Conservation (phyloP, 495 filamentous ascomycete species). For the Clohesyomyces aquaticus region DNA sequence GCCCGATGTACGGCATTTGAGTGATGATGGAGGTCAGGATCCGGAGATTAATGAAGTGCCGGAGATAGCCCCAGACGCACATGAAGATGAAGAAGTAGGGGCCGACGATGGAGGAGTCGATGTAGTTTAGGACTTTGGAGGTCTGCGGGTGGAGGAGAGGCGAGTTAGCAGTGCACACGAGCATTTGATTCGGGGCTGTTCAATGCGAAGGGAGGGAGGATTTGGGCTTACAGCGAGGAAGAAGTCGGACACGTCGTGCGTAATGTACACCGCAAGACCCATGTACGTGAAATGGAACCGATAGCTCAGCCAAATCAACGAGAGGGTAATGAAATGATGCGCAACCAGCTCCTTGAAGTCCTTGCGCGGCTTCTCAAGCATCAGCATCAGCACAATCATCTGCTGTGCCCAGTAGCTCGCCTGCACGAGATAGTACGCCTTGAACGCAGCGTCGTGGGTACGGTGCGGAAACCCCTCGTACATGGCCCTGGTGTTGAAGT, state of each 20-base stretch:
- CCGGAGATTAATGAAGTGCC: constrained; percentile 86
- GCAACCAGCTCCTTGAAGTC: constrained; percentile 94
- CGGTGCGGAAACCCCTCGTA: constrained; percentile 90
- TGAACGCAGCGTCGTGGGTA: constrained; percentile 83
- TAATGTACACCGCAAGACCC: constrained; percentile 95
- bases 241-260: constrained; percentile 94
- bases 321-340: constrained; percentile 89
- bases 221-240: constrained; percentile 81
- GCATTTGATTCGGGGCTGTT: neutral
- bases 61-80: constrained; percentile 84
- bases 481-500: constrained; percentile 91
- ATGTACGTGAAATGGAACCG: constrained; percentile 98
- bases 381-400: constrained; percentile 82
- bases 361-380: constrained; percentile 93
- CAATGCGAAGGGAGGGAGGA: neutral
- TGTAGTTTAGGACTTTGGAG: constrained; percentile 92
- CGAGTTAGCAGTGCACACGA: constrained; percentile 2
- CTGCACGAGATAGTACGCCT: constrained; percentile 95
- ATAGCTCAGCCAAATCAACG: constrained; percentile 88
- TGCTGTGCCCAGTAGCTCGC: constrained; percentile 97
- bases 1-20: constrained; percentile 85
- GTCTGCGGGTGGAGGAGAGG: constrained; percentile 57
- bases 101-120: constrained; percentile 73
- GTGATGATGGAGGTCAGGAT: constrained; percentile 85
- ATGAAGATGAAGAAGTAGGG: constrained; percentile 89